Conservation (phyloP, 2,329 filamentous ascomycete genomes). For the Graphilbum sp. region DNA sequence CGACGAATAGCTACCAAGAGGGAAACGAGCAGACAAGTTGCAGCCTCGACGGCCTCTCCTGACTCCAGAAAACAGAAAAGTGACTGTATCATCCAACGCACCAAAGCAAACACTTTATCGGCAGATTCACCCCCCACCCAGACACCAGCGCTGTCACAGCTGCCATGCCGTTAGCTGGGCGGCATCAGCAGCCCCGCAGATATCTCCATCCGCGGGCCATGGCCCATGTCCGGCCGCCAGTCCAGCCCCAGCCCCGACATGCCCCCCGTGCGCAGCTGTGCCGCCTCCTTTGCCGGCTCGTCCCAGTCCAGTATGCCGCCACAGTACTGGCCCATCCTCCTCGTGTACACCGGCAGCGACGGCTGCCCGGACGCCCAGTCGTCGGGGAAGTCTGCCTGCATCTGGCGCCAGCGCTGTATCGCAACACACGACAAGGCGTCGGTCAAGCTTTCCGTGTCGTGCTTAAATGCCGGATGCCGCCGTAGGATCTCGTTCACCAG, state of each 20-base stretch:
- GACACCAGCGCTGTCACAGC: not conserved
- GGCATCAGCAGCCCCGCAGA: conserved; percentile 7
- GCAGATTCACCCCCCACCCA: not conserved
- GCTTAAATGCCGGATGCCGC: conserved; percentile 24
- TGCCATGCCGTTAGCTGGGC: not conserved
- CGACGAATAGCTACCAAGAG: too few species aligned
- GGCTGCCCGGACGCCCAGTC: not conserved
- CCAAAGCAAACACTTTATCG: too few species aligned
- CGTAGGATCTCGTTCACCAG: conserved; percentile 25
- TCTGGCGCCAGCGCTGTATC: conserved; percentile 8
- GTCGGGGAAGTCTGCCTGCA: not conserved
- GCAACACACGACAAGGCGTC: conserved; percentile 9
- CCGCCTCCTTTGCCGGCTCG: conserved; percentile 18
- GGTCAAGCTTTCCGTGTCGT: conserved; percentile 27
- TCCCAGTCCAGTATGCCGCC: conserved; percentile 27
- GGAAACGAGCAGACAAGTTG: too few species aligned
- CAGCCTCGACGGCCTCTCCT: too few species aligned
- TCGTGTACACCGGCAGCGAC: conserved; percentile 6
- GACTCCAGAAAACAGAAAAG: too few species aligned
- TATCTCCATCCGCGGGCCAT: conserved; percentile 9
- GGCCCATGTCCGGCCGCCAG: conserved; percentile 21
- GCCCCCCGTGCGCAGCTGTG: conserved; percentile 4
- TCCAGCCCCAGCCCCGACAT: conserved; percentile 16
- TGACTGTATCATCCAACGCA: too few species aligned
- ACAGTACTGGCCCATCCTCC: conserved; percentile 4